A percentile compares a stretch with the other conserved stretches of the same genome.
These are phyloP conservation scores for Geranium rotundifolium DNA, from an alignment of 345 rosid species.

Conservation along the genomic window DNA sequence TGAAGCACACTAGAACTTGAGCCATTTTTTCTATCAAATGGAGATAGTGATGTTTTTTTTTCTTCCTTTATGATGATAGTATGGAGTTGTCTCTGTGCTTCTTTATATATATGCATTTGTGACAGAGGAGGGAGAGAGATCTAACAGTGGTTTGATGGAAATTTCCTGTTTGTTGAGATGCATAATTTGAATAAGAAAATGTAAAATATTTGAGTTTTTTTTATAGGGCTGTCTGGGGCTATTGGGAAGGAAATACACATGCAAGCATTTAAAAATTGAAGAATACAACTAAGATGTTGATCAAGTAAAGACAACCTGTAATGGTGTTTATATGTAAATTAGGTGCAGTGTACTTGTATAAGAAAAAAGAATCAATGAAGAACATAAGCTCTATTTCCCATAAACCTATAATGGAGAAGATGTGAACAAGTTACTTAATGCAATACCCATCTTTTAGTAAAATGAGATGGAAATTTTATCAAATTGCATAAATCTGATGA, in stretches of 20 bases:
- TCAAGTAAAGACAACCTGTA: constrained; percentile 31
- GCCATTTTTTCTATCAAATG: constrained; percentile 15
- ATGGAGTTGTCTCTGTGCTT: not conserved
- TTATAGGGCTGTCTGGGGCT: constrained; percentile 27
- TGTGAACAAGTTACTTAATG: not conserved
- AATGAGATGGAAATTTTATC: too few species aligned
- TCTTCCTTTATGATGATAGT: not conserved
- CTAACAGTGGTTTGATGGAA: constrained; percentile 30
- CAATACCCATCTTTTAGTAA: not conserved
- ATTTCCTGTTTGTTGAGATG: constrained; percentile 23
- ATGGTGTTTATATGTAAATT: constrained; percentile 26
- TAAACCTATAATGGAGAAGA: not conserved
- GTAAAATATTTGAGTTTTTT: not conserved
- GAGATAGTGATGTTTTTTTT: too few species aligned
- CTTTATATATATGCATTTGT: constrained; percentile 5
- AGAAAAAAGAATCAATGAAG: not conserved
- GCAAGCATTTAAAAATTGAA: constrained; percentile 20
- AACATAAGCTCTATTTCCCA: not conserved
- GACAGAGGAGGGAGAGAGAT: constrained; percentile 2
- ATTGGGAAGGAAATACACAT: constrained; percentile 21
- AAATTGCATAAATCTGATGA: too few species aligned
- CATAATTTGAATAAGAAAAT: constrained; percentile 7
- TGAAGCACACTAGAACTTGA: constrained; percentile 16
- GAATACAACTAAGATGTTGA: constrained; percentile 21
- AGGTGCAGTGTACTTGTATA: not conserved